Evolutionary conservation across 2,329 filamentous ascomycete genomes (phyloP).

Genomic region (Paecilomyces dactylethromorphus): DNA sequence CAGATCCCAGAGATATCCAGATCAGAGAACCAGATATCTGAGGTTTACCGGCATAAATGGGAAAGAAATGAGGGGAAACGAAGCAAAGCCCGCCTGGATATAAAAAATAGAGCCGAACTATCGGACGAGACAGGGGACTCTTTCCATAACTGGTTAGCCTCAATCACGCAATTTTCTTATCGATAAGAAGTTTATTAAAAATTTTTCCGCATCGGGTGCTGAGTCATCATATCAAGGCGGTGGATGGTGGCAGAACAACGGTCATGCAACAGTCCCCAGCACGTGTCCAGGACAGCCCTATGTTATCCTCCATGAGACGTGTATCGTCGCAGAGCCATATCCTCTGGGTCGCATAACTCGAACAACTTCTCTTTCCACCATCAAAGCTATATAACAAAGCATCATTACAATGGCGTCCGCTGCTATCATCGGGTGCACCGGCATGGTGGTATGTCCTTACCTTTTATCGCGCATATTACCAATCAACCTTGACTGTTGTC

Average conservation of each 20-base stretch:
- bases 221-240: not conserved
- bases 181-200: constrained; percentile 4
- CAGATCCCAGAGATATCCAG: not conserved
- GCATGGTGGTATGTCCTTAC: constrained; percentile 41
- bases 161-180: constrained; percentile 14
- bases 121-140: constrained; percentile 4
- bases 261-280: not conserved
- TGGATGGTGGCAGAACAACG: not conserved
- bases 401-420: constrained; percentile 35
- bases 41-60: not conserved
- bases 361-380: not conserved
- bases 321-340: not conserved
- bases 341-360: not conserved
- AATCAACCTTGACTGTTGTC: not conserved
- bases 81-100: constrained; percentile 1
- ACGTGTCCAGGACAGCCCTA: not conserved
- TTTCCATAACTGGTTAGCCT: constrained; percentile 7
- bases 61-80: constrained; percentile 1
- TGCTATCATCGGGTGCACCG: constrained; percentile 41
- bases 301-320: not conserved
- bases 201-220: not conserved
- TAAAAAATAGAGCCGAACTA: not conserved
- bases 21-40: not conserved
- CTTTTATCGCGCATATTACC: not conserved
- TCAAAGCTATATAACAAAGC: not conserved